phyloP scores from a whole-genome alignment of 2,329 filamentous ascomycete species.

The Penicillium capsulatum region DNA sequence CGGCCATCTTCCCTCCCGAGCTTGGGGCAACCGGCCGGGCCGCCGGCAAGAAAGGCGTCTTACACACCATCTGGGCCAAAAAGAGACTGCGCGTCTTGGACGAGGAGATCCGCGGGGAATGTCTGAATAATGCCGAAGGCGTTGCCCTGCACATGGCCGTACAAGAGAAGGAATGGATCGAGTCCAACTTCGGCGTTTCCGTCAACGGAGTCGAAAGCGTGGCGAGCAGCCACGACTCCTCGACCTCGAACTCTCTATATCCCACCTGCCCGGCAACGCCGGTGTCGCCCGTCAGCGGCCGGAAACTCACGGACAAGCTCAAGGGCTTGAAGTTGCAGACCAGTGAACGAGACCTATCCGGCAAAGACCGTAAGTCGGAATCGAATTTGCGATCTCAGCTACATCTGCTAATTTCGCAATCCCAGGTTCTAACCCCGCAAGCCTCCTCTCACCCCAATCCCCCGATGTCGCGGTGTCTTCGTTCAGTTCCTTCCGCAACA shows the following conservation, averaged over 20 bases:
- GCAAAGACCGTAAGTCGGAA: slow-evolving; percentile 49
- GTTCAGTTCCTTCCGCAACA: slow-evolving; percentile 57
- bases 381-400: slow-evolving; percentile 1
- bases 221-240: slow-evolving; percentile 20
- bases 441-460: slow-evolving; percentile 58
- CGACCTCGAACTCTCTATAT: slow-evolving; percentile 23
- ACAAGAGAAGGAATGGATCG: slow-evolving; percentile 80
- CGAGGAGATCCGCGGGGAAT: slow-evolving; percentile 70
- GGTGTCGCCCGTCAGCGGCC: slow-evolving; percentile 59
- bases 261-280: slow-evolving; percentile 53
- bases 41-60: slow-evolving; percentile 70
- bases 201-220: slow-evolving; percentile 39
- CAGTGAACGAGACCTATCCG: slow-evolving; percentile 60
- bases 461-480: slow-evolving; percentile 61
- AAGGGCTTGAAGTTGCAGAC: slow-evolving; percentile 75
- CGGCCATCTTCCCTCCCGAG: slow-evolving; percentile 78
- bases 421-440: too few relatives aligned
- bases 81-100: slow-evolving; percentile 71
- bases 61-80: slow-evolving; percentile 90
- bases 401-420: too few relatives aligned
- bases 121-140: slow-evolving; percentile 70
- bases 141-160: slow-evolving; percentile 79
- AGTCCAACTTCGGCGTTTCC: slow-evolving; percentile 68
- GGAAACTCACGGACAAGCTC: slow-evolving; percentile 72
- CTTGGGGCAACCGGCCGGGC: slow-evolving; percentile 63